phyloP scores from a whole-genome alignment of 2,329 filamentous ascomycete species.

The Pseudocercospora macadamiae region DNA sequence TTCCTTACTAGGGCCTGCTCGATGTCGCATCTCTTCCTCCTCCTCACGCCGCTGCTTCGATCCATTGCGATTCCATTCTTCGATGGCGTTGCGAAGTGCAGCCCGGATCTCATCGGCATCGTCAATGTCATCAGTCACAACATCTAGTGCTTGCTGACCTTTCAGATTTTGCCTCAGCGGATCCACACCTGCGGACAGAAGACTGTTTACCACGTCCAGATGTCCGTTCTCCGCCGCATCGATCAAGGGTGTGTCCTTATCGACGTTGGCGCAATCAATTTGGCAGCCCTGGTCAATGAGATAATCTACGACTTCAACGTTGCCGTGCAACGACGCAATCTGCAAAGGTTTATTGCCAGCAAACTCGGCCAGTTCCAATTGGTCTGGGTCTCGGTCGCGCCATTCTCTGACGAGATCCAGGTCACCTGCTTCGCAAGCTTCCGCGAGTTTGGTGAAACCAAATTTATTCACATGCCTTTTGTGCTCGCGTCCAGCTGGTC shows the following conservation, averaged over 20 bases:
- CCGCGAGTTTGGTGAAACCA: constrained; percentile 86
- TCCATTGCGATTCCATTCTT: constrained; percentile 42
- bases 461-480: constrained; percentile 92
- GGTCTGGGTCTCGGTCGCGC: constrained; percentile 77
- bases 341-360: constrained; percentile 96
- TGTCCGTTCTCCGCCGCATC: constrained; percentile 97
- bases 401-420: constrained; percentile 76
- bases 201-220: constrained; percentile 79
- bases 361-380: constrained; percentile 87
- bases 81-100: constrained; percentile 48
- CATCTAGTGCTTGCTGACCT: constrained; percentile 86
- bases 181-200: constrained; percentile 86
- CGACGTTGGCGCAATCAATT: constrained; percentile 75
- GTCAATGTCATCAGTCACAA: constrained; percentile 77
- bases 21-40: constrained; percentile 49
- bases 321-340: constrained; percentile 86
- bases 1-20: constrained; percentile 41
- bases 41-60: constrained; percentile 56
- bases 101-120: constrained; percentile 72
- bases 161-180: constrained; percentile 89
- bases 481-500: constrained; percentile 61
- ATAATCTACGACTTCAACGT: constrained; percentile 82
- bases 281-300: constrained; percentile 83
- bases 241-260: constrained; percentile 84
- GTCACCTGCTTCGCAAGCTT: constrained; percentile 84